Evolutionary conservation across 768 basidiomycete species (phyloP), one percentile per base, ranked within the genome.

Genomic region (Tephrocybe rancida): DNA sequence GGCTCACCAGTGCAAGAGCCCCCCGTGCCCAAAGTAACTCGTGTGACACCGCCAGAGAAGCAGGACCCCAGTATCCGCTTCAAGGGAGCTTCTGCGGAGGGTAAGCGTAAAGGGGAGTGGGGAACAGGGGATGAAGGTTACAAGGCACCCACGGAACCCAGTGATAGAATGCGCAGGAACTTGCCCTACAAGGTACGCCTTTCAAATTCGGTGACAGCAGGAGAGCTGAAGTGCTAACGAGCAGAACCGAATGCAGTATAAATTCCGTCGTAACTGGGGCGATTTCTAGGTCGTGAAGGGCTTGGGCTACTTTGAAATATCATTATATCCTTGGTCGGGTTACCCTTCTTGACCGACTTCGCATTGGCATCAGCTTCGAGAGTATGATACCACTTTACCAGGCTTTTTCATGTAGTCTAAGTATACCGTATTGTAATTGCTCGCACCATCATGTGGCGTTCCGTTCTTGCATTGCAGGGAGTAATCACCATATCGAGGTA

Each of bases 261-360:
- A 93, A 72, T 92, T 94, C 83, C 84, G 85, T 47, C 83, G 89
- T 53, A 90, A 74, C 61, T 94, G 91, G 90, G 90, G 89, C 38
- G 91, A 94, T 69, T 94, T 93, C 70, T 93, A 63, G 79, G 48
- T 52, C 43, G 4, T 16, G 29, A 6, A 6, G 29, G 9, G 21
- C 10, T 32, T 49, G 42, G 37, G n/a, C 26, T 34, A 21, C 29
- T 10, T 39, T 48, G 48, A 37, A 50, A 18, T 53, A 52, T 50
- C 24, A 22, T 49, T 35, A 34, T 45, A 35, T 44, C 38, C 27
- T 52, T 16, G 35, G 10, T 55, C 35, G 30, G 39, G 56, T 51
- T 59, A 64, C 48, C 55, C 16, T n/a, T 37, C 14, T 38, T 18
- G 24, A 41, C 22, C 32, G 27, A 38, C 22, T 49, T 9, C 16